Base-by-base conservation (phyloP, 139 green algal species). In the Closterium sp. region DNA sequence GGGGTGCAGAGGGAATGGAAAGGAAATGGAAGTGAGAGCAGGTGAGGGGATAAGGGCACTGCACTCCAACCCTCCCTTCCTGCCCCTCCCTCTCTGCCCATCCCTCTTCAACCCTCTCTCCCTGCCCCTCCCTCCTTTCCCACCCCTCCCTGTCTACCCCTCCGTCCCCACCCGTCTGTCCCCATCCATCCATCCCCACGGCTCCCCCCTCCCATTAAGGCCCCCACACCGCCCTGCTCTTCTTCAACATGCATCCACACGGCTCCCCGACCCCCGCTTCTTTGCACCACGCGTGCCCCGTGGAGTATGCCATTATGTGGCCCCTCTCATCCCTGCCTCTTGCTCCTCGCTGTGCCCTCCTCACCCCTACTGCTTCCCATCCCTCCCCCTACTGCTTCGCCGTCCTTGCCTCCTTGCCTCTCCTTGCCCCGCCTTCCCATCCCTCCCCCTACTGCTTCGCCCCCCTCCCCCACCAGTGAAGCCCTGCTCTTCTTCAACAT, bases 231-330 rank as follows among this genome's bases (percentile, higher is more conserved):
- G 92, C 91, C n/a, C 32, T 96, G 5, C 86, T 96, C 4, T 96
- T 96, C 89, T 96, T 91, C 34, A 92, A 30, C 88, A 73, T 95
- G 62, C 22, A 94, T 27, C 70, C 84, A 7, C 31, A 93, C 34
- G 94, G 45, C 30, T 88, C 31, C 45, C 85, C 4, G 0, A 92
- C 95, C 91, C 31, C 85, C 10, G n/a, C 31, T 24, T 88, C 32
- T 10, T 86, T 92, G 92, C 96, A 97, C 95, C 95, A 95, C 5
- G 95, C 96, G 73, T 98, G 97, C 94, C 97, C 97, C 2, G 96
- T 98, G 38, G 70, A 97, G 3, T 87, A 94, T 1, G 5, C 3
- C 45, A 19, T 70, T 4, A 70, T 22, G 45, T 70, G 4, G 5
- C 11, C 42, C 32, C 32, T 38, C 32, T 38, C 32, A 2, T 38